phyloP scores from a whole-genome alignment of 441 rosid species.

The Sinapis alba region DNA sequence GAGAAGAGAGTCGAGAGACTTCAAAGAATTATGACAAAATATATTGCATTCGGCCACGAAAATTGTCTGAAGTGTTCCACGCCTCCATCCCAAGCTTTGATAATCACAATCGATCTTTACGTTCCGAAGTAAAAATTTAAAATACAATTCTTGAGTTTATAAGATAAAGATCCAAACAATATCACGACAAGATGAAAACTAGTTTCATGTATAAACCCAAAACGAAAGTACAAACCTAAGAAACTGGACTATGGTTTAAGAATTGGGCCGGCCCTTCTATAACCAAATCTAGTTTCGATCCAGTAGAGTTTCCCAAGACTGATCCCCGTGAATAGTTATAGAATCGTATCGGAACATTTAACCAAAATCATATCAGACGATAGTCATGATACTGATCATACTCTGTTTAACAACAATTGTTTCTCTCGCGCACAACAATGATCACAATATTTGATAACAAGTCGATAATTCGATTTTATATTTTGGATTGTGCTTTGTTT shows the following conservation, averaged over 20 bases:
- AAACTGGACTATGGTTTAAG: neutral
- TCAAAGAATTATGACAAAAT: slow-evolving; percentile 1
- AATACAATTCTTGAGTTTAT: neutral
- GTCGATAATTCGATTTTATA: neutral
- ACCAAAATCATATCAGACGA: neutral
- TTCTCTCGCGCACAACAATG: neutral
- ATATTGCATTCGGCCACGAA: slow-evolving; percentile 16
- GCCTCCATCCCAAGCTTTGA: neutral
- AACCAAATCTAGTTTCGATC: neutral
- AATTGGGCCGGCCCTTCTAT: neutral
- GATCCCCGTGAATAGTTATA: neutral
- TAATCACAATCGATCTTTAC: slow-evolving; percentile 14
- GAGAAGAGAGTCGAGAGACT: slow-evolving; percentile 13
- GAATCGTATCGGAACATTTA: neutral
- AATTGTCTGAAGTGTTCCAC: neutral
- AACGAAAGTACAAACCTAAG: neutral
- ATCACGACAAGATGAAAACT: too few species aligned
- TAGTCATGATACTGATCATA: neutral
- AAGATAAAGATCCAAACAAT: neutral
- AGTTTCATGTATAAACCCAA: too few species aligned
- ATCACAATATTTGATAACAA: neutral
- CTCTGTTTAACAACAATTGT: neutral
- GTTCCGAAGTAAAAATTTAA: neutral
- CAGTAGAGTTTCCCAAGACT: neutral
- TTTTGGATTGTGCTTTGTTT: neutral